Percentiles rank a stretch among this genome's conserved stretches.
Conservation (phyloP, 306 rosid species). For the Hippophae rhamnoides region DNA sequence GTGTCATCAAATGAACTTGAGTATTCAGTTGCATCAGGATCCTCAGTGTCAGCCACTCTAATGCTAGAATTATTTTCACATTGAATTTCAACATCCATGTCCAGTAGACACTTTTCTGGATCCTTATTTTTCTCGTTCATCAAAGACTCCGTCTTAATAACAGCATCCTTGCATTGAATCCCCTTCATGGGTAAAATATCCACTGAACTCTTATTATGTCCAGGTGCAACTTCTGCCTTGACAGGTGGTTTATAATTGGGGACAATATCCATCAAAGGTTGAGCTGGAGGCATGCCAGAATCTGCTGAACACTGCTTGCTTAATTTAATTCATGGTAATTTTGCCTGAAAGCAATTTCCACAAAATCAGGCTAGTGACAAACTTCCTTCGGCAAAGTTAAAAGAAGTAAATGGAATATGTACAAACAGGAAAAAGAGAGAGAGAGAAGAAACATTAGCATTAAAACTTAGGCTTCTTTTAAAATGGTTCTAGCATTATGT, state of each 20-base stretch:
- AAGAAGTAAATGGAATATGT: no score
- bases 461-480: no score
- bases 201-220: conserved; percentile 4
- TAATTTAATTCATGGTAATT: no score
- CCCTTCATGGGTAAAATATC: conserved; percentile 25
- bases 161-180: conserved; percentile 20
- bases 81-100: conserved; percentile 50
- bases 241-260: conserved; percentile 24
- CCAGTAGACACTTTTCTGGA: conserved; percentile 23
- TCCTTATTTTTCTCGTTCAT: conserved; percentile 27
- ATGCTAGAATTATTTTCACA: conserved; percentile 39
- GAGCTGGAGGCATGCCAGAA: conserved; percentile 27
- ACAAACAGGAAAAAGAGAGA: no score
- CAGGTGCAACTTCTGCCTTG: conserved; percentile 15
- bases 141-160: conserved; percentile 35
- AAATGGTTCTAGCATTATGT: no score
- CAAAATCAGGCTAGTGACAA: no score
- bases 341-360: no score
- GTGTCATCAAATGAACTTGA: conserved; percentile 80
- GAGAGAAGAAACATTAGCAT: no score
- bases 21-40: conserved; percentile 79
- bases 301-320: no score
- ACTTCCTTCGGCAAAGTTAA: no score
- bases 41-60: conserved; percentile 39
- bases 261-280: conserved; percentile 19